Percentiles rank a stretch among this genome's conserved stretches.
These are phyloP conservation scores for Stellera chamaejasme DNA, from an alignment of 345 rosid genomes.

Conservation along the genomic window DNA sequence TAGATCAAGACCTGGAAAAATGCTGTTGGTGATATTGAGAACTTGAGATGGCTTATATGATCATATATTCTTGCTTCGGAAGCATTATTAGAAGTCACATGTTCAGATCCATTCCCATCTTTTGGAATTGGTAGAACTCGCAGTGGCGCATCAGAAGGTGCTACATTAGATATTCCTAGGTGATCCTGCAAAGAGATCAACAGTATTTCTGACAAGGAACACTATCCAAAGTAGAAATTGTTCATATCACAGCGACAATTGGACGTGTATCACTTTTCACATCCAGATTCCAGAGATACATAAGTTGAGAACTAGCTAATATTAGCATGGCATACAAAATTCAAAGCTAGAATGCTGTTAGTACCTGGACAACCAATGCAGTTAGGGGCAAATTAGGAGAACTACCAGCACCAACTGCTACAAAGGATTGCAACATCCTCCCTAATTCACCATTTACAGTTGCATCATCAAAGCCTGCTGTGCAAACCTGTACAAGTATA, in stretches of 20 bases:
- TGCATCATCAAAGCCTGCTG: conserved; percentile 40
- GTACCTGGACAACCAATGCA: conserved; percentile 86
- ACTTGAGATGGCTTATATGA: conserved; percentile 59
- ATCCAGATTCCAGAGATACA: too few relatives aligned
- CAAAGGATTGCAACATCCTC: conserved; percentile 61
- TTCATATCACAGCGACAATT: background rate
- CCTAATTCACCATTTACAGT: conserved; percentile 46
- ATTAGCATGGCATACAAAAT: too few relatives aligned
- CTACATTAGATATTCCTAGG: conserved; percentile 90
- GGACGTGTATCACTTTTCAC: too few relatives aligned
- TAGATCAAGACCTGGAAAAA: conserved; percentile 67
- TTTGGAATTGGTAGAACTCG: conserved; percentile 34
- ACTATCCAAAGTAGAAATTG: background rate
- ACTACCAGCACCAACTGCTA: conserved; percentile 50
- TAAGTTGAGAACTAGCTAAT: background rate
- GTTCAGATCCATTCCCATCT: conserved; percentile 25
- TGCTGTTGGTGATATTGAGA: conserved; percentile 91
- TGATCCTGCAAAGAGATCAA: conserved; percentile 52
- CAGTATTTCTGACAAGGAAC: background rate
- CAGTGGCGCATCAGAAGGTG: conserved; percentile 82
- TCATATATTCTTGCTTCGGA: conserved; percentile 82
- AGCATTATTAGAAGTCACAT: conserved; percentile 20
- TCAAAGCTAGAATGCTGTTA: background rate
- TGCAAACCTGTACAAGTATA: conserved; percentile 39
- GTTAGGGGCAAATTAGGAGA: conserved; percentile 71